Evolutionary conservation across 2,329 filamentous ascomycete species (phyloP), one percentile per base, ranked within the genome.

Genomic region (Shiraia sp.): DNA sequence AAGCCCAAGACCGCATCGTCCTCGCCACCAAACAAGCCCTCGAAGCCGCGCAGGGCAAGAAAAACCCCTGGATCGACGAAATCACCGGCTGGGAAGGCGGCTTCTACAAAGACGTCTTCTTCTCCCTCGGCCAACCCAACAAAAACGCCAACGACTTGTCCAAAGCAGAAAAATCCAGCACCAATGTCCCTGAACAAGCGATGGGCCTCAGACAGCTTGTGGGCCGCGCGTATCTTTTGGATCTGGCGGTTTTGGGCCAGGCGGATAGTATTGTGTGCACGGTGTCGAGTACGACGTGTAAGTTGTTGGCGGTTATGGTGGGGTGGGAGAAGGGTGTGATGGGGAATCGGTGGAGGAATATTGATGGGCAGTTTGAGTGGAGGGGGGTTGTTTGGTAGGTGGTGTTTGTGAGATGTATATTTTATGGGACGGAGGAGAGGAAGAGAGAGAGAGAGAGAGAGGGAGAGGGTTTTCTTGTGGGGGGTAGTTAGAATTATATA

Each of bases 11-110:
- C 57, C 82, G 82, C 44, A 92, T 95, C 63, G 81, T 83, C 15
- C 79, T 95, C 6, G 87, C 88, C 7, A 83, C 81, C 36, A 88
- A 87, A 61, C 59, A 66, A 9, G 65, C 70, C n/a, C 69, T 79
- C 34, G 70, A 74, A 49, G 61, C 65, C 14, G 65, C 68, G 2
- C 51, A 53, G 15, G 54, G 55, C 49, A 53, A 53, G 74, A 57
- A 67, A 68, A 51, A 70, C 62, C 43, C 69, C 55, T 88, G 87
- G 63, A 78, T 87, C 25, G 87, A 90, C 45, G 85, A 90, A 61
- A 80, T 84, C 1, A 83, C 88, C 28, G 90, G 89, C 22, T 95
- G 89, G 89, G 89, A 95, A 65, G 89, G 90, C 13, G 90, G 90
- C 1, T 95, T 95, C 74, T 95, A 87, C 69, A 79, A 80, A 10